Base-by-base conservation (phyloP, 805 yeast genomes). In the Maudiozyma turicensis region DNA sequence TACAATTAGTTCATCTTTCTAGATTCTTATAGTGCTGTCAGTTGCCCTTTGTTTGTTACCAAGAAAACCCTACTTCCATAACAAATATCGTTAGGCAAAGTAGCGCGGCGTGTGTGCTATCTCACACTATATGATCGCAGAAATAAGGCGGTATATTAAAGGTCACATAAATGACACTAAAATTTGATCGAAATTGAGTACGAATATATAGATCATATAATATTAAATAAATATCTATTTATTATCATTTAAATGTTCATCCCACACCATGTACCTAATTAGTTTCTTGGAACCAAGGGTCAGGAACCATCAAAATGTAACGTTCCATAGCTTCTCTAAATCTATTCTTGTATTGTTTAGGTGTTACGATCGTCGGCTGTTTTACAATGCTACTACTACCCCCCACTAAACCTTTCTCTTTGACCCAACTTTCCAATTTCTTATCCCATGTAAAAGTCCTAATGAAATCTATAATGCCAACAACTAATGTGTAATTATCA, bases 381-480 rank as follows among this genome's bases (percentile, higher is more conserved):
- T 86, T 91, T 1, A 88, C 86, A 32, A 47, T 46, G 14, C 45
- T 44, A 46, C 84, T 84, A 8, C 58, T 56, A 6, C 88, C 89
- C 5, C 89, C 89, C 41, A 91, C 95, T 37, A 93, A 72, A 1
- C 91, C 90, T 58, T 87, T 85, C 49, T 95, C 99, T 64, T 93
- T 93, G 37, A 93, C 99, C 99, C 99, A 93, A 64, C 95, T 89
- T 64, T 93, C 99, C 30, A 93, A 78, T 66, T 90, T 93, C 67
- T 93, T 93, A 60, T 93, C 99, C 99, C 99, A 93, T 0, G 99
- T 93, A 59, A 91, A 93, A 0, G 99, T 89, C 51, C 99, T 70
- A 42, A 93, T 81, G 72, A 95, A 93, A 65, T 93, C 85, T 52
- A 93, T 90, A 40, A 93, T 90, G 3, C 99, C 99, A 11, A 90